These are phyloP conservation scores for Elongisporangium senticosum DNA, from an alignment of 352 stramenopile genomes.

Conservation along the genomic window DNA sequence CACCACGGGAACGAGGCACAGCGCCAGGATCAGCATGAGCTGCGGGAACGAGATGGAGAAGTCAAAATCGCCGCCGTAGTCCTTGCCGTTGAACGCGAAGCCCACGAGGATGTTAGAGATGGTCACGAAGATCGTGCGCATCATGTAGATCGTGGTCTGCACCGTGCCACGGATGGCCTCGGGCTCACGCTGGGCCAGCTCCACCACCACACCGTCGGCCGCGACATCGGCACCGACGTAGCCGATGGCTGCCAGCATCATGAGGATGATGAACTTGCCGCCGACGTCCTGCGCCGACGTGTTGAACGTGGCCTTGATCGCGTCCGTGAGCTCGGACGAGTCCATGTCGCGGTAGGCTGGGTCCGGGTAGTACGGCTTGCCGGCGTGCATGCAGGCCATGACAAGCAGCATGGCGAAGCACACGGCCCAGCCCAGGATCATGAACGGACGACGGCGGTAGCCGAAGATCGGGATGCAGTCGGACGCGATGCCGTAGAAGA, in stretches of 20 bases:
- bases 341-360: conserved; percentile 23
- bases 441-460: conserved; percentile 48
- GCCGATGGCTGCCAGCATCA: conserved; percentile 39
- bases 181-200: conserved; percentile 46
- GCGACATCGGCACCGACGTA: conserved; percentile 45
- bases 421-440: conserved; percentile 44
- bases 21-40: conserved; percentile 28
- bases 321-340: conserved; percentile 17
- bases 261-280: conserved; percentile 34
- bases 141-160: conserved; percentile 42
- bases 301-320: conserved; percentile 25
- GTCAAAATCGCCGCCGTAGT: conserved; percentile 39
- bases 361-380: conserved; percentile 34
- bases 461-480: conserved; percentile 46
- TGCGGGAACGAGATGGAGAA: conserved; percentile 32
- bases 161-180: conserved; percentile 32
- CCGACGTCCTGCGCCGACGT: conserved; percentile 21
- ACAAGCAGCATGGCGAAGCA: conserved; percentile 29
- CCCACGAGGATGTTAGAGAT: conserved; percentile 31
- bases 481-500: conserved; percentile 45
- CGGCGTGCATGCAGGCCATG: conserved; percentile 33
- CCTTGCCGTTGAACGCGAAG: conserved; percentile 32
- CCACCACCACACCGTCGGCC: conserved; percentile 47
- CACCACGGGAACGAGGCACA: conserved; percentile 27
- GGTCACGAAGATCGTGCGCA: conserved; percentile 31